Evolutionary conservation across 108 stramenopile species (phyloP), one percentile per base, ranked within the genome.

Genomic region (Skeletonema menzelii): DNA sequence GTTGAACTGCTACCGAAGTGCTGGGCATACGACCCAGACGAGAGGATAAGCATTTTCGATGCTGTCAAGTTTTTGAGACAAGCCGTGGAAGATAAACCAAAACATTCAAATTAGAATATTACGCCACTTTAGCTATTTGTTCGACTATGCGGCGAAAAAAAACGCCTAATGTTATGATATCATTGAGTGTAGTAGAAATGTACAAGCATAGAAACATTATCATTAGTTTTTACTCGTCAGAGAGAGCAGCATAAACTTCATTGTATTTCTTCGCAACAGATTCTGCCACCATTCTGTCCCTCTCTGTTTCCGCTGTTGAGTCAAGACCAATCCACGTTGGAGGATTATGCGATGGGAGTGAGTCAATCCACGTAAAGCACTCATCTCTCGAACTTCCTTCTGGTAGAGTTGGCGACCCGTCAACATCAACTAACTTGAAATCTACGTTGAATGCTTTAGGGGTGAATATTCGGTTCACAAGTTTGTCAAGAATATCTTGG

Each of bases 251-350:
- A 5, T 44, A 42, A 15, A 88, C 87, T 59, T 69, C 79, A 20
- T 56, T 24, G 49, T 85, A 77, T 69, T 92, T 91, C 65, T 80
- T 63, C 17, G 80, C 56, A 40, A 91, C 89, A 12, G 67, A 70
- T 65, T 88, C 60, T 24, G 87, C 94, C 58, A 86, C 76, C 65
- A 82, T 58, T 57, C 77, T 73, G 30, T 87, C 91, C 19, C 91
- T 73, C 11, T 71, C 88, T 35, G 38, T 63, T 80, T 95, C 94
- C 22, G 94, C 94, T 38, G 69, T 69, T 26, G 63, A 70, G 53
- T 83, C 90, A 27, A 95, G 73, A 19, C 91, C 91, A 40, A 92
- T 88, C 91, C 91, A 95, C 19, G 91, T 91, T 5, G 94, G 94
- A 24, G 91, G 94, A 38, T 87, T 92, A 67, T 89, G 84, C 40